Percentiles rank a stretch among this genome's conserved stretches.
phyloP scores from a whole-genome alignment of 805 yeast species.

The Wickerhamomyces xylosicus region DNA sequence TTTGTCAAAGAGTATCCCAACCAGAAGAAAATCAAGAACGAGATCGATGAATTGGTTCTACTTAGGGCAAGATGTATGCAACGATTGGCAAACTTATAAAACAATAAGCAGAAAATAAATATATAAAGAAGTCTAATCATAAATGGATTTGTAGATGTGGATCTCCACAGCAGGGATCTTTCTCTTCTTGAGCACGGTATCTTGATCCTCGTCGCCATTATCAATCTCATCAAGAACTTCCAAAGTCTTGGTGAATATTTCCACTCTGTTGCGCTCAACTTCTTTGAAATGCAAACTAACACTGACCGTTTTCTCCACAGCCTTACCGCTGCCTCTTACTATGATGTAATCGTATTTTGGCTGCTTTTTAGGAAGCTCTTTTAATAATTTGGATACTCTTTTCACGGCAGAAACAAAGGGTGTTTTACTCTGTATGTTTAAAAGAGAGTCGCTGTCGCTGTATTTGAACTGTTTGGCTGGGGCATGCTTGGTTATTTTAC shows the following conservation, averaged over 20 bases:
- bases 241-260: conserved; percentile 52
- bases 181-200: conserved; percentile 24
- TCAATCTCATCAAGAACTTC: conserved; percentile 64
- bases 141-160: conserved; percentile 19
- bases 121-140: conserved; percentile 1
- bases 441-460: conserved; percentile 34
- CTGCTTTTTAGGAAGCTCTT: conserved; percentile 32
- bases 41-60: conserved; percentile 38
- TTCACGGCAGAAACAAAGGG: conserved; percentile 71
- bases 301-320: conserved; percentile 53
- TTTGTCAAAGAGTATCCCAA: conserved; percentile 22
- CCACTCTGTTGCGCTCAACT: conserved; percentile 40
- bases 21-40: conserved; percentile 36
- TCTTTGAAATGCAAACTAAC: conserved; percentile 51
- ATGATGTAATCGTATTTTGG: conserved; percentile 35
- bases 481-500: conserved; percentile 41
- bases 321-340: conserved; percentile 68
- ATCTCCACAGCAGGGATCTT: conserved; percentile 33
- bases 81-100: conserved; percentile 9
- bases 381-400: conserved; percentile 43
- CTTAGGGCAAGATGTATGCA: conserved; percentile 30
- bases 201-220: conserved; percentile 22
- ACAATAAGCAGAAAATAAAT: not conserved
- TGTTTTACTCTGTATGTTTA: conserved; percentile 53
- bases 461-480: conserved; percentile 35